These are phyloP conservation scores for carrot (Daucus carota) DNA, from an alignment of 129 eudicot genomes.

Conservation along the genomic window DNA sequence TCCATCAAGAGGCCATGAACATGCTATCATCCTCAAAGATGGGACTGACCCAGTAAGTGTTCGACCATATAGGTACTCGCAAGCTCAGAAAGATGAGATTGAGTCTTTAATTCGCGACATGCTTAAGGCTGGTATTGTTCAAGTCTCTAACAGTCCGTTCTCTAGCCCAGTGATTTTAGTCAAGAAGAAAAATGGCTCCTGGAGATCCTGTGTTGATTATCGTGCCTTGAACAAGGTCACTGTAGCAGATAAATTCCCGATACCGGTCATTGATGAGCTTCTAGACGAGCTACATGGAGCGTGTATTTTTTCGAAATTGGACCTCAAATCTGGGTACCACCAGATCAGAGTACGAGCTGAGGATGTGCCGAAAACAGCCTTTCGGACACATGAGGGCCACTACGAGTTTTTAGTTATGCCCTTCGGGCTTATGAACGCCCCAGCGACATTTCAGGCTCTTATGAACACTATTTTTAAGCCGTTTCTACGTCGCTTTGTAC, in stretches of 20 bases:
- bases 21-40: no score
- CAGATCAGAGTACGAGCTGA: neutral
- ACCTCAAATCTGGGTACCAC: neutral
- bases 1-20: no score
- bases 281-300: neutral
- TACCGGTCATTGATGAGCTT: neutral
- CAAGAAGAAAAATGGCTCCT: neutral
- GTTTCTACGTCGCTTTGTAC: neutral
- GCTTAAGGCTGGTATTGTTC: no score
- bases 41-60: no score
- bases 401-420: neutral
- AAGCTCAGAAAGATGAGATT: no score
- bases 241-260: neutral
- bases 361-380: neutral
- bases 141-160: no score
- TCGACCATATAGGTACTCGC: no score
- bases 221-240: neutral
- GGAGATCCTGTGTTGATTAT: neutral
- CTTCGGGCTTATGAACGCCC: neutral
- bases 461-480: neutral
- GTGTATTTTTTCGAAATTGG: neutral
- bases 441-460: neutral
- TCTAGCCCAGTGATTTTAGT: no score
- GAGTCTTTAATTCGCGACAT: no score
- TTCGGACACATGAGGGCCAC: neutral